Evolutionary conservation across 169 alveolate genomes (phyloP).

Genomic region (Amoebophrya sp.): DNA sequence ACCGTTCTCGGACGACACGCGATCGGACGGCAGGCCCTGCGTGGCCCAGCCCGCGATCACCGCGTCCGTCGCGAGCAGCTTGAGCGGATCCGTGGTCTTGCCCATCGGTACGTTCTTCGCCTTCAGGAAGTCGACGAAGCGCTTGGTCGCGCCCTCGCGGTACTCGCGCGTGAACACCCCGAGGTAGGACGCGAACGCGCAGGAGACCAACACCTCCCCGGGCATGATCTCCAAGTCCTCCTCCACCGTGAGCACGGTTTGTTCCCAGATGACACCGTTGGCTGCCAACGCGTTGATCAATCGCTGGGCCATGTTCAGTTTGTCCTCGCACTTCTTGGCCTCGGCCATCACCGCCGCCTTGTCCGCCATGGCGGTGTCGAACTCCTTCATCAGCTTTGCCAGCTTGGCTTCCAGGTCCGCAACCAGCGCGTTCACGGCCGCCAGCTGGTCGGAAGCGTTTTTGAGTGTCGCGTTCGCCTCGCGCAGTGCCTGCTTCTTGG

Average conservation of each 20-base stretch:
- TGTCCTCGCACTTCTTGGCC: slow-evolving; percentile 83
- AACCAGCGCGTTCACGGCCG: slow-evolving; percentile 72
- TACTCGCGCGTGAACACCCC: slow-evolving; percentile 89
- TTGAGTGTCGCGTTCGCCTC: slow-evolving; percentile 76
- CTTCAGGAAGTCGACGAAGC: slow-evolving; percentile 66
- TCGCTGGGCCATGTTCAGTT: slow-evolving; percentile 85
- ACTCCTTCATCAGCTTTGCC: slow-evolving; percentile 48
- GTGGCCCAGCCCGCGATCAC: slow-evolving; percentile 64
- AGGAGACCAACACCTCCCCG: slow-evolving; percentile 86
- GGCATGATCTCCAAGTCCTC: slow-evolving; percentile 65
- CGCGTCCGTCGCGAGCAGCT: slow-evolving; percentile 78
- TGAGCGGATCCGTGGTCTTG: slow-evolving; percentile 70
- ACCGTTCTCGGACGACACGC: slow-evolving; percentile 88
- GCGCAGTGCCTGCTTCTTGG: slow-evolving; percentile 81
- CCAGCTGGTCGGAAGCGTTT: slow-evolving; percentile 83
- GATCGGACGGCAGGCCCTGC: slow-evolving; percentile 89
- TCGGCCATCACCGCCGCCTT: slow-evolving; percentile 83
- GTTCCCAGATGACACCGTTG: slow-evolving; percentile 87
- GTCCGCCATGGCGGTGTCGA: slow-evolving; percentile 79
- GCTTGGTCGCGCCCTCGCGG: slow-evolving; percentile 23
- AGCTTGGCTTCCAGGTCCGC: slow-evolving; percentile 59
- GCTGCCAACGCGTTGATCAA: slow-evolving; percentile 76
- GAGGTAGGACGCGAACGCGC: slow-evolving; percentile 88
- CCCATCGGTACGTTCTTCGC: slow-evolving; percentile 71
- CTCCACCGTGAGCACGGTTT: slow-evolving; percentile 71